These are phyloP conservation scores for Microascus cirrosus DNA, from an alignment of 2,329 filamentous ascomycete species.

Conservation along the genomic window DNA sequence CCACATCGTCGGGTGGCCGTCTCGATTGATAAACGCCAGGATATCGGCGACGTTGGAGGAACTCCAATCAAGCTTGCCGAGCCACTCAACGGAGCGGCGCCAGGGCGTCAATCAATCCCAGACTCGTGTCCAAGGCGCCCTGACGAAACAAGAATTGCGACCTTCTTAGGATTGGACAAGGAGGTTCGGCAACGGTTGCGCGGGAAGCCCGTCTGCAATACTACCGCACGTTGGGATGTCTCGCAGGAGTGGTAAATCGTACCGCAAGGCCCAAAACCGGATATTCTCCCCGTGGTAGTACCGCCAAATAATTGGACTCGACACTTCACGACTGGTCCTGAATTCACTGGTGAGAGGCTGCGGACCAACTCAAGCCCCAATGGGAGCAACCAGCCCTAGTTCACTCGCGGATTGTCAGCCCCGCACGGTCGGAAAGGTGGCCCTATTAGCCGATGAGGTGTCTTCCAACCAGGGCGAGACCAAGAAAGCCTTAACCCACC, in stretches of 20 bases:
- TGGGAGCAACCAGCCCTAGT: not conserved
- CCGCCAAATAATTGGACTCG: not conserved
- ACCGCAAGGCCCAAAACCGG: not conserved
- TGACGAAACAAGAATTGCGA: not conserved
- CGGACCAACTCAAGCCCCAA: not conserved
- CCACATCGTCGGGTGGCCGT: not conserved
- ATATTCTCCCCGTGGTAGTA: not conserved
- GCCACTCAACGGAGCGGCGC: too few relatives aligned
- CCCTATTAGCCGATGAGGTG: slow-evolving; percentile 1
- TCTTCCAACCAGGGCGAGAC: not conserved
- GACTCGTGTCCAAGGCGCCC: not conserved
- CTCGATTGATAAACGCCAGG: not conserved
- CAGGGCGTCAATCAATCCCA: not conserved
- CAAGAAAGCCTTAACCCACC: not conserved
- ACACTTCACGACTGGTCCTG: not conserved
- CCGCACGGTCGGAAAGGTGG: slow-evolving; percentile 4
- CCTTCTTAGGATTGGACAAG: not conserved
- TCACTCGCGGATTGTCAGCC: not conserved
- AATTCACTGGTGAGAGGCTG: not conserved
- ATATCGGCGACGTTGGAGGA: too few relatives aligned
- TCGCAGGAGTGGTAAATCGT: not conserved
- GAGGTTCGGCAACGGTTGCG: not conserved
- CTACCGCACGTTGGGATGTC: not conserved
- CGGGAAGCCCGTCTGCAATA: not conserved
- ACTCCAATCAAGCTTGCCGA: not conserved